Base-by-base conservation (phyloP, 129 eudicot genomes). In the Artemisia argyi region DNA sequence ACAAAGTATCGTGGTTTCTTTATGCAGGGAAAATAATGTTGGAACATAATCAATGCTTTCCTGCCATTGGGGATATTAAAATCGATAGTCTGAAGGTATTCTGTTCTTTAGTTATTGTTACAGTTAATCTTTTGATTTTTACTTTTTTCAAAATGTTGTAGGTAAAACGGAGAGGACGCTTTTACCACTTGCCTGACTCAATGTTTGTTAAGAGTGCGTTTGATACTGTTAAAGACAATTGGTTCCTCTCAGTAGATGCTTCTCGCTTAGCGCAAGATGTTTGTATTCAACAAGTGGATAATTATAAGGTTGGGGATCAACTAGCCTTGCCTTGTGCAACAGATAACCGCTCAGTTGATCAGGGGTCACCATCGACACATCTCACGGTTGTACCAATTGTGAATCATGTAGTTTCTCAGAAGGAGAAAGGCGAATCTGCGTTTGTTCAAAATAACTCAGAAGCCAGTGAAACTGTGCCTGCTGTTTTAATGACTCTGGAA, bases 11-110 rank as follows among this genome's bases (percentile, higher is more conserved):
- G n/a, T 28, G 65, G 44, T 59, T 59, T 66, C 61, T 65, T 15
- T 5, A 17, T 78, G 85, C 89, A 93, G 98, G 60, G 73, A 85
- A 82, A 76, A 39, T 93, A 28, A 13, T 68, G 66, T 14, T 74
- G 35, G 96, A 89, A 71, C 98, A 93, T 79, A 65, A 46, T 22
- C 76, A 55, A 74, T 83, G 84, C 71, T 93, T 87, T 77, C 95
- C 96, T 18, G 52, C 69, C 4, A 50, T 78, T 24, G 96, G 91
- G 74, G 83, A 82, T 69, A 73, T 90, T 44, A 65, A 44, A 56
- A 66, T 93, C 32, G 54, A 72, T 44, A 78, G 91, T n/a, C 11
- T 89, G 42, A 86, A 87, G 98, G 98, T 93, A 65, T 65, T 67
- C 71, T 0, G 30, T 48, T 78, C 56, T 42, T 48, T 50, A 16